A percentile compares a stretch with the other conserved stretches of the same genome.
These are phyloP conservation scores for Colletotrichum abscissum DNA, from an alignment of 2,329 filamentous ascomycete genomes.

Conservation along the genomic window DNA sequence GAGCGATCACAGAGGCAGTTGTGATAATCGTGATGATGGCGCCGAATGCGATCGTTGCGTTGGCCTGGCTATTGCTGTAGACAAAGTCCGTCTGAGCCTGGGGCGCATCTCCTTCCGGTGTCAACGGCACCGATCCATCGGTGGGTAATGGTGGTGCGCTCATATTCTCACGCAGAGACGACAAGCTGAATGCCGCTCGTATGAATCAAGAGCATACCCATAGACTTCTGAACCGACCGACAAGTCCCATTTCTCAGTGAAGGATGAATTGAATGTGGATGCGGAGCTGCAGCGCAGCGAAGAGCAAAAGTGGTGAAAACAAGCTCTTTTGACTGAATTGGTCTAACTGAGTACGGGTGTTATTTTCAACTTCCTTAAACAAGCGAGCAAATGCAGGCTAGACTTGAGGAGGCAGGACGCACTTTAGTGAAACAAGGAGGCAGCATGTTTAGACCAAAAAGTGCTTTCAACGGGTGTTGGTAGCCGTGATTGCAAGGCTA, in stretches of 20 bases:
- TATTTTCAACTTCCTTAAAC: not conserved
- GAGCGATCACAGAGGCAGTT: not conserved
- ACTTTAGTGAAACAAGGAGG: slow-evolving; percentile 16
- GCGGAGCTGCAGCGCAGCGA: not conserved
- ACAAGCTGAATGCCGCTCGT: not conserved
- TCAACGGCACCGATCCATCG: not conserved
- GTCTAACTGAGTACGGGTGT: not conserved
- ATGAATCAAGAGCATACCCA: not conserved
- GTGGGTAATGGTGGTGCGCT: not conserved
- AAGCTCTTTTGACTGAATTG: slow-evolving; percentile 5
- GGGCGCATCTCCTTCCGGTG: not conserved
- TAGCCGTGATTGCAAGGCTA: slow-evolving; percentile 8
- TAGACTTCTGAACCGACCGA: not conserved
- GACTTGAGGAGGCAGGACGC: slow-evolving; percentile 13
- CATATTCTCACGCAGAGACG: not conserved
- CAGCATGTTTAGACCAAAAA: not conserved
- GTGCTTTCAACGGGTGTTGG: slow-evolving; percentile 3
- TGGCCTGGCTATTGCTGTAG: not conserved
- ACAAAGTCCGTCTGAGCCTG: too few species aligned
- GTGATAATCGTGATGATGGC: slow-evolving; percentile 3
- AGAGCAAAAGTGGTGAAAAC: slow-evolving; percentile 8
- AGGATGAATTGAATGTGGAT: not conserved
- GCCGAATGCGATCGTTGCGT: not conserved
- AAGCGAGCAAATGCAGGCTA: not conserved
- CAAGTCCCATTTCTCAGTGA: not conserved